These are phyloP conservation scores for Dendrocalamus sinicus DNA, from an alignment of 176 grass and related monocot species.

Conservation along the genomic window DNA sequence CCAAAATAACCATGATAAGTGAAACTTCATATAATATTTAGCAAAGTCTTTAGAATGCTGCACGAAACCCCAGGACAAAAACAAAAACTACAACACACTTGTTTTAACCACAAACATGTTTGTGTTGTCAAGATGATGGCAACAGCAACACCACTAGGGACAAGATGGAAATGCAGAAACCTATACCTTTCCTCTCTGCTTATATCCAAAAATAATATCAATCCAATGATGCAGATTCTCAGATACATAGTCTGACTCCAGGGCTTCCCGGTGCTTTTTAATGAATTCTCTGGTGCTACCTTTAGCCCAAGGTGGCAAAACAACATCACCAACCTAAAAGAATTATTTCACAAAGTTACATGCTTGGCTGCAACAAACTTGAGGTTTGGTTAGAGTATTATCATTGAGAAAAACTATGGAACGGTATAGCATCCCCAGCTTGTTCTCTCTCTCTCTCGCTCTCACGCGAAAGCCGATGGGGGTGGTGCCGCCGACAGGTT, in stretches of 20 bases:
- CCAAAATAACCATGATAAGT: neutral
- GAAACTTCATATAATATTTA: neutral
- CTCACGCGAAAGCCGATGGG: too few species aligned
- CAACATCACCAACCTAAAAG: conserved; percentile 87
- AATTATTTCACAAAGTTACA: conserved; percentile 43
- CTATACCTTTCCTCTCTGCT: conserved; percentile 91
- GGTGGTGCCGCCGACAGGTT: too few species aligned
- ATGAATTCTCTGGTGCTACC: conserved; percentile 93
- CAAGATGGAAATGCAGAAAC: conserved; percentile 45
- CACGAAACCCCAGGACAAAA: neutral
- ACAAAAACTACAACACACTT: conserved; percentile 3
- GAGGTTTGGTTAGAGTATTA: conserved; percentile 15
- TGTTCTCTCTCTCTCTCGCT: too few species aligned
- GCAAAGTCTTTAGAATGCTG: neutral
- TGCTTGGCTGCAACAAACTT: conserved; percentile 25
- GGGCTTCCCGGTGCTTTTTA: conserved; percentile 90
- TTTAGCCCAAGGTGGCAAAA: conserved; percentile 95
- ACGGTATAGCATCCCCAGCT: too few species aligned
- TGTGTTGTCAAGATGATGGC: conserved; percentile 21
- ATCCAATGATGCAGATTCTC: conserved; percentile 99
- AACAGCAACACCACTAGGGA: conserved; percentile 19
- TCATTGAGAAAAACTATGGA: neutral
- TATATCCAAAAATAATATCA: conserved; percentile 97
- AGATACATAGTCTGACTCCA: conserved; percentile 97
- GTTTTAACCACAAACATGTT: conserved; percentile 32